A percentile compares a stretch with the other conserved stretches of the same genome.
phyloP scores from a whole-genome alignment of 1,284 basidiomycete species.

The Puccinia horiana region DNA sequence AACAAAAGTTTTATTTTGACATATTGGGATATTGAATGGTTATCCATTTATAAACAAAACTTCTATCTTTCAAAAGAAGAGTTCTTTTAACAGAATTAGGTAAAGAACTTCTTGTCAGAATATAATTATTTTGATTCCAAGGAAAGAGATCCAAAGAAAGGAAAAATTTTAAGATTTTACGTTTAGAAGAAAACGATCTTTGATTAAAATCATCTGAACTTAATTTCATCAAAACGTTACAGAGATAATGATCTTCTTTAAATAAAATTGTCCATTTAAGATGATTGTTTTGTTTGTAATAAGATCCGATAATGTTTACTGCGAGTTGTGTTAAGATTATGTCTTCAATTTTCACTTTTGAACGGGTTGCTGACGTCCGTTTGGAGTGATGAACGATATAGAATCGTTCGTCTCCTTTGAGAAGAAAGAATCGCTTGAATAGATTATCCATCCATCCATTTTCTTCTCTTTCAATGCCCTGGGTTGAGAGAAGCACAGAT shows the following conservation, averaged over 20 bases:
- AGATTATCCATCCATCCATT: neutral
- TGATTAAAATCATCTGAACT: neutral
- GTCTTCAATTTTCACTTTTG: neutral
- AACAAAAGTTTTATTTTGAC: neutral
- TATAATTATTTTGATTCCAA: neutral
- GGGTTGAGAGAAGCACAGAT: neutral
- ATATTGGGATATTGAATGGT: neutral
- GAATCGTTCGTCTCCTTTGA: neutral
- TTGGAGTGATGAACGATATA: neutral
- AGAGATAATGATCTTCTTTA: neutral
- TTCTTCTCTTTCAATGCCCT: neutral
- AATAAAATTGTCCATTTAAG: neutral
- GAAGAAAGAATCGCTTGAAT: neutral
- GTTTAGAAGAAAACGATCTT: neutral
- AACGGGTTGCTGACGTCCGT: neutral
- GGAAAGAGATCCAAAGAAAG: neutral
- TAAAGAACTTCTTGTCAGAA: neutral
- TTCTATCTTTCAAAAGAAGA: neutral
- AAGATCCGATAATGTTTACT: neutral
- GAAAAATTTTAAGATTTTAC: neutral
- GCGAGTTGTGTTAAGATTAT: neutral
- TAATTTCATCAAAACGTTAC: neutral
- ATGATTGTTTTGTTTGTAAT: neutral
- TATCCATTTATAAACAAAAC: neutral
- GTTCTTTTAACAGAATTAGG: neutral